These are phyloP conservation scores for Vitis hybrid DNA, from an alignment of 177 flowering plant species.

Conservation along the genomic window DNA sequence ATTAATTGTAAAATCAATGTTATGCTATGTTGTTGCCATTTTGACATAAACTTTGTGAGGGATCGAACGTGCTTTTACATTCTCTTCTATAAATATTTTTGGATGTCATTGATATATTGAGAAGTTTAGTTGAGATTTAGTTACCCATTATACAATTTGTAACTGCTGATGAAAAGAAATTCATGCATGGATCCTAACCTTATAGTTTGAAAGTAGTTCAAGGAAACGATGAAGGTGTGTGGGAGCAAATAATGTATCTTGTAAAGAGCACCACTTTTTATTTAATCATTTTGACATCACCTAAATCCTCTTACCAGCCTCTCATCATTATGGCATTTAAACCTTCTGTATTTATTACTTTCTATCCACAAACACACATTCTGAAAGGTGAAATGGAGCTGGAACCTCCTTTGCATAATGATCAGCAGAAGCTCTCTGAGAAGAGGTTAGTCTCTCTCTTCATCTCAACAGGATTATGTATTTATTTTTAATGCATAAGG, in stretches of 20 bases:
- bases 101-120: too few relatives aligned
- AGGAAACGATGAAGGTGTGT: constrained; percentile 5
- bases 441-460: constrained; percentile 12
- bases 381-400: constrained; percentile 3
- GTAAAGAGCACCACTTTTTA: not conserved
- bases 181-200: not conserved
- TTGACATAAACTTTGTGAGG: too few relatives aligned
- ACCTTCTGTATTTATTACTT: not conserved
- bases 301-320: too few relatives aligned
- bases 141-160: too few relatives aligned
- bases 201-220: constrained; percentile 9
- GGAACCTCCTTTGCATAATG: not conserved
- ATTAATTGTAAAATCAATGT: too few relatives aligned
- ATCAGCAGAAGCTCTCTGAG: not conserved
- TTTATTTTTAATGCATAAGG: not conserved
- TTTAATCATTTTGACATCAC: not conserved
- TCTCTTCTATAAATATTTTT: too few relatives aligned
- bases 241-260: not conserved
- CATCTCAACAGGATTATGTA: not conserved
- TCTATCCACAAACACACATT: not conserved
- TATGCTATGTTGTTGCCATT: too few relatives aligned
- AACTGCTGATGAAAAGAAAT: too few relatives aligned
- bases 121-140: too few relatives aligned
- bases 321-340: too few relatives aligned
- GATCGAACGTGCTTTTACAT: too few relatives aligned